Percentiles rank a stretch among this genome's conserved stretches.
These are phyloP conservation scores for Marasmius tenuissimus DNA, from an alignment of 1,284 basidiomycete species.

Conservation along the genomic window DNA sequence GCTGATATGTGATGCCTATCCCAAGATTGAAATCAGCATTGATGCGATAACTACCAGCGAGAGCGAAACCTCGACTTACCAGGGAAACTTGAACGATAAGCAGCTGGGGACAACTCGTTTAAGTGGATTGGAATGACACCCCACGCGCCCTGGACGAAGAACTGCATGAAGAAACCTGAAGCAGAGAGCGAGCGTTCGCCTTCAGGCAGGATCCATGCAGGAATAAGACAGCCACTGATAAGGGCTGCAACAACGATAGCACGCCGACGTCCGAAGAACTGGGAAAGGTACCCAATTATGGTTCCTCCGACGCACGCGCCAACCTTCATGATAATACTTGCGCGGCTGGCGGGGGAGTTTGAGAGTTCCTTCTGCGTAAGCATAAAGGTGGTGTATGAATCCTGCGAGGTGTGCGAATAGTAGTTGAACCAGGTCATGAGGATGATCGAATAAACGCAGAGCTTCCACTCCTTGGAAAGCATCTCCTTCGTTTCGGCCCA, in stretches of 20 bases:
- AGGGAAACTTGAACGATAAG: slow-evolving; percentile 39
- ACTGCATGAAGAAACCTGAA: slow-evolving; percentile 14
- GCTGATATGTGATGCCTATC: slow-evolving; percentile 32
- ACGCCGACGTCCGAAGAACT: slow-evolving; percentile 11
- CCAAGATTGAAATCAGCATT: too few species aligned
- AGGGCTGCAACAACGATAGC: slow-evolving; percentile 10
- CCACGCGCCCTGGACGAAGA: slow-evolving; percentile 18
- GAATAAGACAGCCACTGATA: slow-evolving; percentile 10
- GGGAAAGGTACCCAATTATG: slow-evolving; percentile 11
- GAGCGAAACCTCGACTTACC: slow-evolving; percentile 18
- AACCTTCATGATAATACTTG: slow-evolving; percentile 13
- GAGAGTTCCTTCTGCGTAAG: slow-evolving; percentile 8
- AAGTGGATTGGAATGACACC: slow-evolving; percentile 22
- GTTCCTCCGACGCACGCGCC: slow-evolving; percentile 14
- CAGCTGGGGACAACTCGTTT: slow-evolving; percentile 41
- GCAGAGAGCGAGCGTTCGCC: slow-evolving; percentile 8
- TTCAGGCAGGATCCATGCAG: slow-evolving; percentile 12
- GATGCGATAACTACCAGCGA: not conserved
- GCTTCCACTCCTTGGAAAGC: slow-evolving; percentile 12
- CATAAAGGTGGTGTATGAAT: slow-evolving; percentile 14
- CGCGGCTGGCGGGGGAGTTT: slow-evolving; percentile 10
- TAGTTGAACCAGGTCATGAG: slow-evolving; percentile 16
- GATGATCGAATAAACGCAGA: not conserved
- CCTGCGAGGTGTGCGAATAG: slow-evolving; percentile 13
- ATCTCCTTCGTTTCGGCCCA: slow-evolving; percentile 5